phyloP scores from a whole-genome alignment of 2,329 filamentous ascomycete species.

The Ophiostoma himal-ulmi region DNA sequence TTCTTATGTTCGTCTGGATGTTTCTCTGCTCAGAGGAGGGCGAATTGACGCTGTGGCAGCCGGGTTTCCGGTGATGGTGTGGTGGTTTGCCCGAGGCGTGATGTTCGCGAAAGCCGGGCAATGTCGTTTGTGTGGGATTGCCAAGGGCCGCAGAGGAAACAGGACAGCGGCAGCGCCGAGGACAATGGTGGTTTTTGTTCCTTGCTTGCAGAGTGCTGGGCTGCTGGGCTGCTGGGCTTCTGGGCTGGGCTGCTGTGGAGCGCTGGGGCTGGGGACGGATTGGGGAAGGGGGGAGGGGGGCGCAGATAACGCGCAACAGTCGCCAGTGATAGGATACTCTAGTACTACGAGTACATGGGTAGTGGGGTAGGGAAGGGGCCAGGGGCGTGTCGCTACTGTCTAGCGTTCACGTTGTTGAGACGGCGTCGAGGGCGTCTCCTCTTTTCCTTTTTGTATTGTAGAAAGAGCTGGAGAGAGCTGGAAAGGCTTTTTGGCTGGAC shows the following conservation, averaged over 20 bases:
- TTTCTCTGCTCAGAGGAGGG: not conserved
- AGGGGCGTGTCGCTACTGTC: slow-evolving; percentile 15
- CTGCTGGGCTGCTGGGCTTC: not conserved
- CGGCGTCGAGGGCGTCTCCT: not conserved
- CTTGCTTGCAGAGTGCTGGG: not conserved
- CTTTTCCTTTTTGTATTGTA: no score
- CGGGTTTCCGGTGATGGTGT: not conserved
- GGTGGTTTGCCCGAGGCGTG: not conserved
- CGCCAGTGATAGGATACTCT: not conserved
- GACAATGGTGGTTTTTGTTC: slow-evolving; percentile 9
- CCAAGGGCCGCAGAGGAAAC: slow-evolving; percentile 14
- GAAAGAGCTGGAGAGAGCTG: not conserved
- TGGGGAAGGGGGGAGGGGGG: slow-evolving; percentile 8
- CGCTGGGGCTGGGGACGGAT: not conserved
- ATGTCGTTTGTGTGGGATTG: slow-evolving; percentile 17
- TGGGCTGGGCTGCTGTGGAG: not conserved
- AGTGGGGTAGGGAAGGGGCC: slow-evolving; percentile 14
- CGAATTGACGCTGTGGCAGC: not conserved
- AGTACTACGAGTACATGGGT: not conserved
- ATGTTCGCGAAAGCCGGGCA: slow-evolving; percentile 5
- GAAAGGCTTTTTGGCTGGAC: not conserved
- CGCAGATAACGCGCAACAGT: slow-evolving; percentile 14
- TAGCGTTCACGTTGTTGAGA: not conserved
- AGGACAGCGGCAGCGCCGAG: slow-evolving; percentile 14
- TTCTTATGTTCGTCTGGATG: not conserved